phyloP scores from a whole-genome alignment of 495 filamentous ascomycete species.

The Aspergillus ellipticus region DNA sequence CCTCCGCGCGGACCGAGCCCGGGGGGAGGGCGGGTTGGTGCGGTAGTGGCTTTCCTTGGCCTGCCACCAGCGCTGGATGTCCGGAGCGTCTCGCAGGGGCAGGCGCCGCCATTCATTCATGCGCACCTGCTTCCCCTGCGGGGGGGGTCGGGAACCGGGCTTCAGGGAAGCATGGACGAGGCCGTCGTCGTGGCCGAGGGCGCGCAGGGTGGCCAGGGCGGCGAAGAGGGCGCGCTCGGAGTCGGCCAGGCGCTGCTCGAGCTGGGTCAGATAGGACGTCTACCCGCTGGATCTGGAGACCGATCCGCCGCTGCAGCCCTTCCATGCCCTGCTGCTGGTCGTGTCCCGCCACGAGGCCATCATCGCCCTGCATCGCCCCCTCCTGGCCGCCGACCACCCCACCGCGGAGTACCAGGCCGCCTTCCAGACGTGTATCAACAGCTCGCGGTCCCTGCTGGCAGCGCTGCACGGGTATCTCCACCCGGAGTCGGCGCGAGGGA shows the following conservation, averaged over 20 bases:
- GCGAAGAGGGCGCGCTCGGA: conserved; percentile 29
- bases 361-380: conserved; percentile 43
- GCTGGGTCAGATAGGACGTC: conserved; percentile 43
- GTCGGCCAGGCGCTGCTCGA: conserved; percentile 44
- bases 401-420: conserved; percentile 40
- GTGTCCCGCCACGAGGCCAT: conserved; percentile 41
- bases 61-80: conserved; percentile 18
- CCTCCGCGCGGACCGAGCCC: no score
- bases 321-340: conserved; percentile 35
- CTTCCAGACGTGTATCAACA: conserved; percentile 41
- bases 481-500: no score
- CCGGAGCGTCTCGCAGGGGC: conserved; percentile 7
- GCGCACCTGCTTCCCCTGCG: conserved; percentile 2
- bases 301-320: conserved; percentile 17
- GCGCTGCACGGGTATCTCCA: conserved; percentile 29
- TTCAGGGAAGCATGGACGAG: not conserved
- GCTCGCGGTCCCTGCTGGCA: conserved; percentile 37
- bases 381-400: conserved; percentile 32
- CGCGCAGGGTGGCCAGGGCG: conserved; percentile 22
- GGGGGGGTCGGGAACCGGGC: not conserved
- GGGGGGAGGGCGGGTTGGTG: no score
- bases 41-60: conserved; percentile 10
- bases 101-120: conserved; percentile 18
- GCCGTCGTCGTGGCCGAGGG: not conserved
- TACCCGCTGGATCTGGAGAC: conserved; percentile 26